Base-by-base conservation (phyloP, 2,329 filamentous ascomycete species). In the Rhytidhysteron rufulum region DNA sequence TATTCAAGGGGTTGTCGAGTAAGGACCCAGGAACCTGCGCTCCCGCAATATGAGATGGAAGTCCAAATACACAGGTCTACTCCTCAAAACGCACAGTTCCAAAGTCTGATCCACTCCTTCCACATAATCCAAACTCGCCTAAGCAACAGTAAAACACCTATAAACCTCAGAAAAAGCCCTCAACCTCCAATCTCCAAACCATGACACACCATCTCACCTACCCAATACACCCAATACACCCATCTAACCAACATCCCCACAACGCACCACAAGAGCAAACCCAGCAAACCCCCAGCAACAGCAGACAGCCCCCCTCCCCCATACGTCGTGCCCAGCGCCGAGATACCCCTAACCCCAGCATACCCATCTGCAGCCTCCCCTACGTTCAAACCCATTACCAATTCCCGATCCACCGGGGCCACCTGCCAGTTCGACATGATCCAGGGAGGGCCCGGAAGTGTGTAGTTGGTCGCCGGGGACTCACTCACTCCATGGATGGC, bases 271-370 rank as follows among this genome's bases (percentile, higher is more conserved):
- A 4, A 85, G 83, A 3, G 86, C 80, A 53, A 78, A 78, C 63
- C 89, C 85, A 1, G 83, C 82, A 65, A 88, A 30, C 83, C 78
- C 15, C 85, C 85, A 4, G 84, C 84, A 39, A 88, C 64, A 31
- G 81, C 85, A 54, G 83, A 87, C 19, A 75, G 57, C 53, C 76
- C 73, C 5, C 73, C 85, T 4, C 88, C 84, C 35, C 85, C 85
- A 47, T 88, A 88, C 1, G 85, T 87, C 25, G 85, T 89, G 51
- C 88, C 66, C 37, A 89, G 67, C 22, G 84, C 84, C 3, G 77
- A 74, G 30, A 88, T 80, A 10, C 72, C 71, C 42, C 74, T 75
- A 43, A 75, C 66, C n/a, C 75, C 61, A 4, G 73, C 70, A 49
- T 79, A 79, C 5, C 72, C 76, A 47, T 80, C 76, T 5, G 73